A percentile compares a stretch with the other conserved stretches of the same genome.
Conservation (phyloP, 2,329 filamentous ascomycete genomes). For the Trichoderma sp. region DNA sequence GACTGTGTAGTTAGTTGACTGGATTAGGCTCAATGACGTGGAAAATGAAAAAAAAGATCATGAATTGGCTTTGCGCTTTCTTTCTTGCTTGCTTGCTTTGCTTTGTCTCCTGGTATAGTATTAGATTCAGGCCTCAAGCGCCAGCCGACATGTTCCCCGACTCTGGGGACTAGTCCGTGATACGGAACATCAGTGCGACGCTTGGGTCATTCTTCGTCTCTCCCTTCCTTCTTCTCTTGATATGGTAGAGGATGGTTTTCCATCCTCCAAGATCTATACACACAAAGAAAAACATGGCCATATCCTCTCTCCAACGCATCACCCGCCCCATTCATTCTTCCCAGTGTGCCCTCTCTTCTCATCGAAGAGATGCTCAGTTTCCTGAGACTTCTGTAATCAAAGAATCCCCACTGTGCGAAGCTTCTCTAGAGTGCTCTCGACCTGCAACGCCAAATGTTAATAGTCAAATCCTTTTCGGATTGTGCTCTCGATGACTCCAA, state of each 20-base stretch:
- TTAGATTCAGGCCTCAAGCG: slow-evolving; percentile 11
- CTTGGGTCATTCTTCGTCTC: not conserved
- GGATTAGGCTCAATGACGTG: not conserved
- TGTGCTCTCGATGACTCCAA: slow-evolving; percentile 8
- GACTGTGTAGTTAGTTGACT: not conserved
- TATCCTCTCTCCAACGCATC: slow-evolving; percentile 28
- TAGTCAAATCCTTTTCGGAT: slow-evolving; percentile 35
- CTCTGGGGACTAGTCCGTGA: not conserved
- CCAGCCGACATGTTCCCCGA: not conserved
- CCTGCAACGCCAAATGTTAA: slow-evolving; percentile 30
- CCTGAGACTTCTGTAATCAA: slow-evolving; percentile 35
- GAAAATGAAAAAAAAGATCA: not conserved
- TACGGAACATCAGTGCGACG: not conserved
- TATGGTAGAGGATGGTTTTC: slow-evolving; percentile 46
- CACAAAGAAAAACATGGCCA: slow-evolving; percentile 37
- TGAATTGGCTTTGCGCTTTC: slow-evolving; percentile 7
- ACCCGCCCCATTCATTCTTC: slow-evolving; percentile 27
- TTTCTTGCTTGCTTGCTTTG: not conserved
- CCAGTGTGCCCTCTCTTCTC: slow-evolving; percentile 37
- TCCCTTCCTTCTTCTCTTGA: slow-evolving; percentile 39
- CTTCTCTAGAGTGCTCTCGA: slow-evolving; percentile 33
- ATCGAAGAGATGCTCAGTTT: slow-evolving; percentile 40
- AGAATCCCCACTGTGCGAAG: slow-evolving; percentile 37
- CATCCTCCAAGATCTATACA: slow-evolving; percentile 50
- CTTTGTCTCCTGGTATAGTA: slow-evolving; percentile 6